Conservation (phyloP, 208 protist species). For the Wallacemonas sp. region DNA sequence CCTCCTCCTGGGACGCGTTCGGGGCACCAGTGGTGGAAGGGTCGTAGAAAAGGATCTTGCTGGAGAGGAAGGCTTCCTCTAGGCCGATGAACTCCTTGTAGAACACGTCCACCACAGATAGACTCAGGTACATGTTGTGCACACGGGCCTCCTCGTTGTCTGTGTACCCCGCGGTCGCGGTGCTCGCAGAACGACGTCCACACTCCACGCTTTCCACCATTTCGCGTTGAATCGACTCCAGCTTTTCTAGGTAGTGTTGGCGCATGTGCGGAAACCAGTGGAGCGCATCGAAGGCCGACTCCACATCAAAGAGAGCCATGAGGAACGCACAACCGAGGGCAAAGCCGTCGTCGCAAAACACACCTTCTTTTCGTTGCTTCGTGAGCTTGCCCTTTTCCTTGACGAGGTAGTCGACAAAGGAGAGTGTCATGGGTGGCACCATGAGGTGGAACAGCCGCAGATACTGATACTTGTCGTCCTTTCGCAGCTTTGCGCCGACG, state of each 20-base stretch:
- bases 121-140: slow-evolving; percentile 65
- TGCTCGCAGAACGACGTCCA: not conserved
- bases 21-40: not conserved
- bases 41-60: slow-evolving; percentile 60
- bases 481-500: slow-evolving; percentile 67
- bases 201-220: slow-evolving; percentile 22
- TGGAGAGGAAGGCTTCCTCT: slow-evolving; percentile 71
- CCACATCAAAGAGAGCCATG: slow-evolving; percentile 93
- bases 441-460: slow-evolving; percentile 94
- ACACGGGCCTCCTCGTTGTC: slow-evolving; percentile 17
- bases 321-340: slow-evolving; percentile 95
- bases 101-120: slow-evolving; percentile 47
- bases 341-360: slow-evolving; percentile 98
- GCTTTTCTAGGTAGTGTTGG: slow-evolving; percentile 12
- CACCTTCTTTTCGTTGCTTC: slow-evolving; percentile 85
- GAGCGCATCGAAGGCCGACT: slow-evolving; percentile 91
- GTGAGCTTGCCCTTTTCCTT: slow-evolving; percentile 93
- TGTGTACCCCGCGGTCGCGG: not conserved
- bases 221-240: slow-evolving; percentile 17
- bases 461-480: slow-evolving; percentile 45
- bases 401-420: slow-evolving; percentile 93
- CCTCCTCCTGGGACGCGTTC: not conserved
- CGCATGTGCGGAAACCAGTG: slow-evolving; percentile 90
- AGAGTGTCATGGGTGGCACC: slow-evolving; percentile 94
- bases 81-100: slow-evolving; percentile 55